A percentile compares a stretch with the other conserved stretches of the same genome.
These are phyloP conservation scores for Xylariales sp. DNA, from an alignment of 2,329 filamentous ascomycete genomes.

Conservation along the genomic window DNA sequence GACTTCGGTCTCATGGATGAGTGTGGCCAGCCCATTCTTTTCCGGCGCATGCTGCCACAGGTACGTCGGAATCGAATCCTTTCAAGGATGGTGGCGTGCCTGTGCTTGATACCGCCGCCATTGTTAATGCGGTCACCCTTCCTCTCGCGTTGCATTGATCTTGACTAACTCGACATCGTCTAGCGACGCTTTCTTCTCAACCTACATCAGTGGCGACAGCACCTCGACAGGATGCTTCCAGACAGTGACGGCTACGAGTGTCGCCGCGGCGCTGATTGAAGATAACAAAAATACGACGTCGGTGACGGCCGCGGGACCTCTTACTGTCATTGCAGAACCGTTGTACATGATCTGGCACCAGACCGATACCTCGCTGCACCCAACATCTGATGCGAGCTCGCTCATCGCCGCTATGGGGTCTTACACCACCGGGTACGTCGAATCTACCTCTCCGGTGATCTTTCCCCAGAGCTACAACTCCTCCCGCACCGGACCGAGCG, in stretches of 20 bases:
- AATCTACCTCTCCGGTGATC: too few species aligned
- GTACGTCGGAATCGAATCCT: background rate
- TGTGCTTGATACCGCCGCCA: too few species aligned
- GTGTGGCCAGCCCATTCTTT: conserved; percentile 1
- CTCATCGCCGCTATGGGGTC: conserved; percentile 6
- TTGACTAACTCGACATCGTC: background rate
- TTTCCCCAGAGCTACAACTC: background rate
- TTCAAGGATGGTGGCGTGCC: too few species aligned
- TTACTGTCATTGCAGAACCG: conserved; percentile 6
- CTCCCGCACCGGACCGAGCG: background rate
- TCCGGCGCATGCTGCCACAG: conserved; percentile 7
- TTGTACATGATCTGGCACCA: conserved; percentile 8
- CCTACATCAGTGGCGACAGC: background rate
- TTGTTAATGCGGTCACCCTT: too few species aligned
- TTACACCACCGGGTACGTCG: background rate
- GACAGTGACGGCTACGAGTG: background rate
- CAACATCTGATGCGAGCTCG: conserved; percentile 6
- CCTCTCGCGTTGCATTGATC: background rate
- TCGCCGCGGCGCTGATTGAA: conserved; percentile 1
- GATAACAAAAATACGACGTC: conserved; percentile 1
- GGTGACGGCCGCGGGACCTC: background rate
- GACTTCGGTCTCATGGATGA: conserved; percentile 4
- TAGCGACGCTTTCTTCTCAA: background rate
- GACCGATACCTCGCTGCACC: conserved; percentile 3
- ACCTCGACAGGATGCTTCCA: conserved; percentile 1